Conservation (phyloP, 768 basidiomycete genomes). For the Phanerochaete carnosa region DNA sequence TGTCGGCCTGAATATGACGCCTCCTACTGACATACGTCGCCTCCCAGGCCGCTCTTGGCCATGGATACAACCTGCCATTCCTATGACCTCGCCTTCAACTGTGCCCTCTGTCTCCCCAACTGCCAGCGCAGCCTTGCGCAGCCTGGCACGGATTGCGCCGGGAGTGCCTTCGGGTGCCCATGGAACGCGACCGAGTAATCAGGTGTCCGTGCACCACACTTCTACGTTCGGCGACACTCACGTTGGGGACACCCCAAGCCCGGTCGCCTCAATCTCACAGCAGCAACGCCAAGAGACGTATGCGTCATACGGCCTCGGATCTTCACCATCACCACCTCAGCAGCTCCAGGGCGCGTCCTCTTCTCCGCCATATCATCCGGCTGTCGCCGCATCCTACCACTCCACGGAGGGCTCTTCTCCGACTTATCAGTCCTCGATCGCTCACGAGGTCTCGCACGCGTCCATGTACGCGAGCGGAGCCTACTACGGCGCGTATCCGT, state of each 20-base stretch:
- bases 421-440: neutral
- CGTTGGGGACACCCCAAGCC: neutral
- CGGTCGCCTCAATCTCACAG: neutral
- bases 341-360: neutral
- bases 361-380: neutral
- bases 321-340: neutral
- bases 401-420: neutral
- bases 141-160: slow-evolving; percentile 1
- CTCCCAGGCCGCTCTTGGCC: slow-evolving; percentile 1
- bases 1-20: neutral
- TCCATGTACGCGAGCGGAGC: slow-evolving; percentile 2
- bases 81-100: neutral
- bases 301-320: neutral
- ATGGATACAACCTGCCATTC: neutral
- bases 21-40: neutral
- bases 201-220: neutral
- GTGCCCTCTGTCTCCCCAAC: neutral
- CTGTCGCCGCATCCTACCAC: neutral
- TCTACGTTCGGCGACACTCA: neutral
- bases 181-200: neutral
- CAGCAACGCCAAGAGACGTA: neutral
- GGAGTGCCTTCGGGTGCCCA: neutral
- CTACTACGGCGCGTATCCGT: neutral
- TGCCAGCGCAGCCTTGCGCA: slow-evolving; percentile 3
- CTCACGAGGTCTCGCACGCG: neutral